Percentiles rank a stretch among this genome's conserved stretches.
These are phyloP conservation scores for Microbotryomycetes sp. DNA, from an alignment of 1,284 basidiomycete genomes.

Conservation along the genomic window DNA sequence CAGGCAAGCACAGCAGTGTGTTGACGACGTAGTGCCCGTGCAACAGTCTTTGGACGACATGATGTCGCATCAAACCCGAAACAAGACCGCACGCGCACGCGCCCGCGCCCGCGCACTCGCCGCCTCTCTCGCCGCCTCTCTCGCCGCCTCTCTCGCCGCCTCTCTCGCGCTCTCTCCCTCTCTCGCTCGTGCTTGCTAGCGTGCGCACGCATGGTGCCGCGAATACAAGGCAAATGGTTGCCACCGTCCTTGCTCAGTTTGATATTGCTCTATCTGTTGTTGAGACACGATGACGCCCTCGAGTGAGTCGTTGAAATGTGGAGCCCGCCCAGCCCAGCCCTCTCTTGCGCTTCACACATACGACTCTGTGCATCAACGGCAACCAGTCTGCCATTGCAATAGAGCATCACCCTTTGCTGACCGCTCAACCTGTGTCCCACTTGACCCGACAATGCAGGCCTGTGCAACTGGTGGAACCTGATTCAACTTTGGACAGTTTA, in stretches of 20 bases:
- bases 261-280: neutral
- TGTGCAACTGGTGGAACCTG: neutral
- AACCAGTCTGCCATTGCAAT: neutral
- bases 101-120: neutral
- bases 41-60: slow-evolving; percentile 1
- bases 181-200: neutral
- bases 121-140: neutral
- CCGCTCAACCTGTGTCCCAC: too few species aligned
- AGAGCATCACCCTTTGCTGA: neutral
- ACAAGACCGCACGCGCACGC: neutral
- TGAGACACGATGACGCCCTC: neutral
- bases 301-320: neutral
- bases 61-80: neutral
- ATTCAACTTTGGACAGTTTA: neutral
- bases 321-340: neutral
- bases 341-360: too few species aligned
- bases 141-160: neutral
- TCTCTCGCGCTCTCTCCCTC: neutral
- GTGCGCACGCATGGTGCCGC: neutral
- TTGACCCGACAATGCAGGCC: neutral
- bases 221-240: neutral
- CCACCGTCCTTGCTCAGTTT: neutral
- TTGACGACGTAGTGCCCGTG: slow-evolving; percentile 26
- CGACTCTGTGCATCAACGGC: too few species aligned
- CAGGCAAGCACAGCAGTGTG: slow-evolving; percentile 14